Conservation (phyloP, 331 rosid genomes). For the Phaseolus coccineus region DNA sequence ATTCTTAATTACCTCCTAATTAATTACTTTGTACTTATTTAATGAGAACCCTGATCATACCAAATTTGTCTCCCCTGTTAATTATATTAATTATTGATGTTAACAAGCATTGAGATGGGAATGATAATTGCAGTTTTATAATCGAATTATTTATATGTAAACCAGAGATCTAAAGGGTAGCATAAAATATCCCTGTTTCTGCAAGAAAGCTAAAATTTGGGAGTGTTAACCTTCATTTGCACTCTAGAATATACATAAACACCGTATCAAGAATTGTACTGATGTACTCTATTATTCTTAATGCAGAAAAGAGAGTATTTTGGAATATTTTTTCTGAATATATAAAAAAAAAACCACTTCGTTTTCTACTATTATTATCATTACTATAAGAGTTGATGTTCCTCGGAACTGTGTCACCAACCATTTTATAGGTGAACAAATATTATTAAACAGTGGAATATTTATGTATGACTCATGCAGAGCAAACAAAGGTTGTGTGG, state of each 20-base stretch:
- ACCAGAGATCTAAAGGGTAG: neutral
- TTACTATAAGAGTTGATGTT: constrained; percentile 46
- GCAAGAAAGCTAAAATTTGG: neutral
- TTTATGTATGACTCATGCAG: constrained; percentile 41
- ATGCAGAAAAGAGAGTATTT: constrained; percentile 43
- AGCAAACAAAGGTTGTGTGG: constrained; percentile 34
- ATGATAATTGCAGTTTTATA: constrained; percentile 28
- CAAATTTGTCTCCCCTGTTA: constrained; percentile 37
- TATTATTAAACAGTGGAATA: constrained; percentile 34
- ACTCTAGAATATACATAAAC: constrained; percentile 43
- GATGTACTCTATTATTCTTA: constrained; percentile 60
- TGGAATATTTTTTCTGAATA: constrained; percentile 50
- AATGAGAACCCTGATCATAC: constrained; percentile 43
- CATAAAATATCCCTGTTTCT: constrained; percentile 23
- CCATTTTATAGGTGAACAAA: constrained; percentile 37
- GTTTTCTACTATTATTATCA: constrained; percentile 34
- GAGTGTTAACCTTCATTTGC: constrained; percentile 24
- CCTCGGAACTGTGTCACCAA: constrained; percentile 45
- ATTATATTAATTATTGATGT: constrained; percentile 37
- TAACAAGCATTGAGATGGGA: constrained; percentile 12
- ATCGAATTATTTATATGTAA: constrained; percentile 13
- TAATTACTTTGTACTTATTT: constrained; percentile 46
- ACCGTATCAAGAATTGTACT: constrained; percentile 48
- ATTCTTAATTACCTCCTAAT: constrained; percentile 41
- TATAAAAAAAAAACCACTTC: constrained; percentile 33